Evolutionary conservation across 1,284 basidiomycete species (phyloP).

Genomic region (Cryptococcus sp.): DNA sequence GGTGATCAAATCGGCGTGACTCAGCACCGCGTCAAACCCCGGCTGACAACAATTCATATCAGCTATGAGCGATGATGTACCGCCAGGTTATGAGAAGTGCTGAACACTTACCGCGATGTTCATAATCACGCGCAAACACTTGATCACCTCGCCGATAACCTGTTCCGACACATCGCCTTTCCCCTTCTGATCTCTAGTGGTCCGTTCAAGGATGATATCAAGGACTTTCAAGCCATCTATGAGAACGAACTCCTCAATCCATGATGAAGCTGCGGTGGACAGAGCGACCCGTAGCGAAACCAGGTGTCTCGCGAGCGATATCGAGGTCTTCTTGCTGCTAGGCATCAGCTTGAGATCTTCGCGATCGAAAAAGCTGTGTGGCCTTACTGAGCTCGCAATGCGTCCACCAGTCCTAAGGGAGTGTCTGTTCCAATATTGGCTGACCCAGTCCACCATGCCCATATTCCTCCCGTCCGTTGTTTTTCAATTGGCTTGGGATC

Average conservation of each 20-base stretch:
- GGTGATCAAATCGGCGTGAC: conserved; percentile 67
- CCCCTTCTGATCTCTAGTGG: conserved; percentile 63
- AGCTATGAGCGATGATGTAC: conserved; percentile 6
- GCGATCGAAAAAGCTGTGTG: no score
- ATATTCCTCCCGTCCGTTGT: conserved; percentile 71
- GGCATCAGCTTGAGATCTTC: conserved; percentile 59
- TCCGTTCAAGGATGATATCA: conserved; percentile 59
- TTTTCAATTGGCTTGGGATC: conserved; percentile 57
- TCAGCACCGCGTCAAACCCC: conserved; percentile 71
- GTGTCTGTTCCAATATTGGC: conserved; percentile 46
- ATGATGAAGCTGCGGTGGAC: conserved; percentile 74
- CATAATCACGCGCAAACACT: conserved; percentile 76
- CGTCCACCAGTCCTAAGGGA: conserved; percentile 51
- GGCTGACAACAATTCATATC: conserved; percentile 54
- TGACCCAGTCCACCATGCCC: conserved; percentile 62
- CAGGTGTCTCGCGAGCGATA: conserved; percentile 74
- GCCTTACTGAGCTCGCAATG: conserved; percentile 53
- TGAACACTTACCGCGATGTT: conserved; percentile 72
- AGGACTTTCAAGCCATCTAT: conserved; percentile 68
- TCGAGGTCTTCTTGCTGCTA: conserved; percentile 59
- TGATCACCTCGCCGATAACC: conserved; percentile 70
- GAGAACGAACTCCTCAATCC: conserved; percentile 74
- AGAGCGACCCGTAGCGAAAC: conserved; percentile 75
- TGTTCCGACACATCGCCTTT: conserved; percentile 68
- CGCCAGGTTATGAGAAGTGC: neutral